These are phyloP conservation scores for Paralagenidium karlingii DNA, from an alignment of 352 stramenopile genomes.

Conservation along the genomic window DNA sequence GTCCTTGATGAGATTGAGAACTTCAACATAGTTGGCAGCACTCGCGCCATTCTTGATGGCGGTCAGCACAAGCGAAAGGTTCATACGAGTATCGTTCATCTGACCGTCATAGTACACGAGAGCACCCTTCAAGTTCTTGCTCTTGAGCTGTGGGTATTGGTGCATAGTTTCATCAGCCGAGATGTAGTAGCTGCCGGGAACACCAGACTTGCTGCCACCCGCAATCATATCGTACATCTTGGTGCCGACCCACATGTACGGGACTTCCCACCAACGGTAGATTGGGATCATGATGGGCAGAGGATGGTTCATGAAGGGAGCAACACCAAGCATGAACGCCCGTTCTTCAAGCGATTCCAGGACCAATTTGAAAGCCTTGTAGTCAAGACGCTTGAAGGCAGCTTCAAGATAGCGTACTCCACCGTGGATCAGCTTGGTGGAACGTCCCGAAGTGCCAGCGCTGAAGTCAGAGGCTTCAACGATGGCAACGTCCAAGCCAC, in stretches of 20 bases:
- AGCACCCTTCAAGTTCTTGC: conserved; percentile 85
- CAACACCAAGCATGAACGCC: conserved; percentile 85
- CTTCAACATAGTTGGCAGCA: conserved; percentile 88
- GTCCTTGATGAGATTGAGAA: conserved; percentile 79
- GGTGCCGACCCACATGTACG: conserved; percentile 89
- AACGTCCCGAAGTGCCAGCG: conserved; percentile 85
- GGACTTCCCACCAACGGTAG: conserved; percentile 92
- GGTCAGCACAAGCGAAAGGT: conserved; percentile 89
- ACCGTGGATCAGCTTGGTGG: conserved; percentile 94
- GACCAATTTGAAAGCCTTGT: conserved; percentile 83
- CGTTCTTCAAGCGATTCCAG: conserved; percentile 89
- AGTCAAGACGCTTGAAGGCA: conserved; percentile 90
- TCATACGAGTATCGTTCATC: conserved; percentile 94
- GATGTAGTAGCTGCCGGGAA: conserved; percentile 86
- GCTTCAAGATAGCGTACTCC: conserved; percentile 92
- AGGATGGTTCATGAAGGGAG: conserved; percentile 91
- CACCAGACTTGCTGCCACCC: conserved; percentile 62
- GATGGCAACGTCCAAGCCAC: conserved; percentile 87
- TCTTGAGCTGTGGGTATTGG: conserved; percentile 90
- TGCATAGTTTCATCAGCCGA: conserved; percentile 86
- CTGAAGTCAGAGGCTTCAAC: conserved; percentile 89
- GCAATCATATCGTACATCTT: conserved; percentile 91
- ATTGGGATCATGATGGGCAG: conserved; percentile 94
- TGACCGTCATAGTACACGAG: conserved; percentile 87
- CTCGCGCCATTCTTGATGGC: conserved; percentile 88